A percentile compares a stretch with the other conserved stretches of the same genome.
Conservation (phyloP, 202 grass and related monocot species). For the Panicum virgatum region DNA sequence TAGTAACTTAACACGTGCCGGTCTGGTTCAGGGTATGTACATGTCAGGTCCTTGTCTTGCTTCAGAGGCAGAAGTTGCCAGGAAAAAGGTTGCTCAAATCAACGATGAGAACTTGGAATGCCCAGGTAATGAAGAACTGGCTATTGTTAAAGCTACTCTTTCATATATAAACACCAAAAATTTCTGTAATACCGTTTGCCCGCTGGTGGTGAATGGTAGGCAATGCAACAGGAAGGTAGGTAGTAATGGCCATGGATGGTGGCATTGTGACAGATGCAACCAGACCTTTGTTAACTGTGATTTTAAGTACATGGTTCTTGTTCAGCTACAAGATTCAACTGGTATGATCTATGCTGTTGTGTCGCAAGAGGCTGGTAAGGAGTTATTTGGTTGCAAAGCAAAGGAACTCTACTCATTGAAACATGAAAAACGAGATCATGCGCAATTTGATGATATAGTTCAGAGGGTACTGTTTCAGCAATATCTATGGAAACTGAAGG, state of each 20-base stretch:
- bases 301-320: conserved; percentile 49
- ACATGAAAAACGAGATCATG: conserved; percentile 49
- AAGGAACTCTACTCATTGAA: conserved; percentile 55
- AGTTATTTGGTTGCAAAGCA: conserved; percentile 50
- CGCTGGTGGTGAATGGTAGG: conserved; percentile 36
- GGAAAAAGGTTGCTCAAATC: conserved; percentile 49
- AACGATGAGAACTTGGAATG: conserved; percentile 55
- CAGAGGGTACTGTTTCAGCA: conserved; percentile 39
- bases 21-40: neutral
- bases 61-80: conserved; percentile 21
- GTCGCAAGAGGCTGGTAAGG: conserved; percentile 55
- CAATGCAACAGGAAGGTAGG: conserved; percentile 60
- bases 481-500: conserved; percentile 53
- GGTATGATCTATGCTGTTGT: conserved; percentile 47
- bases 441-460: conserved; percentile 49
- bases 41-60: neutral
- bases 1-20: conserved; percentile 31
- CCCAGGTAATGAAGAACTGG: conserved; percentile 45
- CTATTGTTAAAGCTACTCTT: conserved; percentile 48
- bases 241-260: conserved; percentile 58
- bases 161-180: conserved; percentile 43
- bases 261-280: conserved; percentile 50
- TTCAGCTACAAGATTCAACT: conserved; percentile 57
- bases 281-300: conserved; percentile 54
- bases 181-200: conserved; percentile 58